Percentiles rank a stretch among this genome's conserved stretches.
These are phyloP conservation scores for Fusarium tanahbumbuense DNA, from an alignment of 2,329 filamentous ascomycete species.

Conservation along the genomic window DNA sequence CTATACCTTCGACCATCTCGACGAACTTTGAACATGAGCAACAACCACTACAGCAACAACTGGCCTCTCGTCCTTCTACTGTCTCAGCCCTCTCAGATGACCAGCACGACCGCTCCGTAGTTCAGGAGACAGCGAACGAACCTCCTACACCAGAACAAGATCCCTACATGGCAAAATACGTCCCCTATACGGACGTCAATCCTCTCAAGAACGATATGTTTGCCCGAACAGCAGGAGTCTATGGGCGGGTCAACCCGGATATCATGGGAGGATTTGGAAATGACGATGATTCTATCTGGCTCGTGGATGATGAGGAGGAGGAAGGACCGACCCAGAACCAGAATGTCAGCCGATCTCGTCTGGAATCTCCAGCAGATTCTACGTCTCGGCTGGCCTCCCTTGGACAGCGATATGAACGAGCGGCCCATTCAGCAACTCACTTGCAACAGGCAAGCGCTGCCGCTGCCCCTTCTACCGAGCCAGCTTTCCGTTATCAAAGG, in stretches of 20 bases:
- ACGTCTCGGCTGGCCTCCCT: neutral
- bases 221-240: conserved; percentile 39
- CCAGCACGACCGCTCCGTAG: neutral
- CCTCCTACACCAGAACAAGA: conserved; percentile 4
- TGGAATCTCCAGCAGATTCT: neutral
- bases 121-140: conserved; percentile 4
- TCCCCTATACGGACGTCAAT: conserved; percentile 41
- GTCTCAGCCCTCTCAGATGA: conserved; percentile 1
- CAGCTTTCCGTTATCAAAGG: conserved; percentile 34
- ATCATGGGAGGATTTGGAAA: conserved; percentile 49
- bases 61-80: conserved; percentile 11
- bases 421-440: neutral
- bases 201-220: conserved; percentile 48
- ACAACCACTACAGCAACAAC: neutral
- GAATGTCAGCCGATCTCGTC: neutral
- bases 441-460: conserved; percentile 27
- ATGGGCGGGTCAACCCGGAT: conserved; percentile 48
- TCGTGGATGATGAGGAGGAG: conserved; percentile 49
- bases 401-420: neutral
- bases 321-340: conserved; percentile 40
- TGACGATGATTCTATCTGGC: conserved; percentile 49
- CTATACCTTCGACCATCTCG: conserved; percentile 4
- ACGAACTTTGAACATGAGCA: neutral
- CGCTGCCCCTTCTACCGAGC: conserved; percentile 7
- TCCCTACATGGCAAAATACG: conserved; percentile 34